phyloP scores from a whole-genome alignment of 495 filamentous ascomycete genomes.

The Bacidia gigantensis region DNA sequence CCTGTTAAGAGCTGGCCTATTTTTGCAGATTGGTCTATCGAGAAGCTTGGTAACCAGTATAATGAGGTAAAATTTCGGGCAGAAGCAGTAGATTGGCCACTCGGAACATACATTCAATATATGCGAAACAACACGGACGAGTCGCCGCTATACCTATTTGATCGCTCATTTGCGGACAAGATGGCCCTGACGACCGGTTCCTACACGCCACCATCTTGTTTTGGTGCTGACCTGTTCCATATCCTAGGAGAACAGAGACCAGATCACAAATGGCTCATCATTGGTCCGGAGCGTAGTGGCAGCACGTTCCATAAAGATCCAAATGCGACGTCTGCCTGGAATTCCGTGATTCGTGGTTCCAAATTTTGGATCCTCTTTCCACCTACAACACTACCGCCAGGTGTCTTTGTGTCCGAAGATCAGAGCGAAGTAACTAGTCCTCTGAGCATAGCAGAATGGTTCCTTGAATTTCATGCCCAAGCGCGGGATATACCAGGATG shows the following conservation, averaged over 20 bases:
- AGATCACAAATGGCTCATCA: slow-evolving; percentile 84
- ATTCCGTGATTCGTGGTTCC: slow-evolving; percentile 76
- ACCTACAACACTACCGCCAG: slow-evolving; percentile 60
- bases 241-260: slow-evolving; percentile 69
- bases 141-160: slow-evolving; percentile 87
- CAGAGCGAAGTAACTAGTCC: slow-evolving; percentile 90
- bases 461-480: slow-evolving; percentile 80
- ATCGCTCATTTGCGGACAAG: slow-evolving; percentile 74
- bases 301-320: slow-evolving; percentile 92
- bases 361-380: slow-evolving; percentile 98
- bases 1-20: slow-evolving; percentile 78
- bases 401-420: slow-evolving; percentile 83
- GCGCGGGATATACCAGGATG: slow-evolving; percentile 68
- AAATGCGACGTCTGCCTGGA: slow-evolving; percentile 79
- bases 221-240: slow-evolving; percentile 78
- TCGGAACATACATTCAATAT: slow-evolving; percentile 68
- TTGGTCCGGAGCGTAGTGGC: slow-evolving; percentile 79
- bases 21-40: slow-evolving; percentile 58
- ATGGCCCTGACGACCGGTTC: slow-evolving; percentile 53
- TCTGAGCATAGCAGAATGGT: slow-evolving; percentile 91
- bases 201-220: slow-evolving; percentile 79
- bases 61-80: slow-evolving; percentile 61
- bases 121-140: slow-evolving; percentile 76
- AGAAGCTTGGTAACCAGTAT: slow-evolving; percentile 48
- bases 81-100: slow-evolving; percentile 86